These are phyloP conservation scores for Talaromyces albobiverticillius DNA, from an alignment of 2,329 filamentous ascomycete species.

Conservation along the genomic window DNA sequence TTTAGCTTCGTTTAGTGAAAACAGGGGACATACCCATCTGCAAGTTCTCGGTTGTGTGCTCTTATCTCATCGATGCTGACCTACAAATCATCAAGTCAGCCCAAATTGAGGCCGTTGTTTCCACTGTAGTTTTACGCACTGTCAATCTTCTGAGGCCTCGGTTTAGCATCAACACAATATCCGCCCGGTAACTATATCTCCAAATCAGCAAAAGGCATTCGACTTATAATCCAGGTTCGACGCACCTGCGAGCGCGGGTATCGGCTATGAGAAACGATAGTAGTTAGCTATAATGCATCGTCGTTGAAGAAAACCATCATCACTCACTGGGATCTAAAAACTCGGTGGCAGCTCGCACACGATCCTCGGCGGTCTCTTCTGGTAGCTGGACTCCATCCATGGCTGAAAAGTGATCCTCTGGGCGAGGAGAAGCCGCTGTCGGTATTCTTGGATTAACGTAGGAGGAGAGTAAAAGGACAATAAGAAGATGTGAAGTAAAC, in stretches of 20 bases:
- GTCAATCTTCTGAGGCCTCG: constrained; percentile 57
- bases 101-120: neutral
- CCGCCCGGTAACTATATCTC: constrained; percentile 73
- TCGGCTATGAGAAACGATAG: constrained; percentile 45
- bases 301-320: neutral
- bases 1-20: neutral
- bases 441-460: neutral
- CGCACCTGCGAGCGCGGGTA: constrained; percentile 54
- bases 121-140: constrained; percentile 33
- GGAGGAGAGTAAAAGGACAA: too few species aligned
- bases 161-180: constrained; percentile 76
- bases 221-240: constrained; percentile 4
- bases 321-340: constrained; percentile 90
- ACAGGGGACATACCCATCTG: constrained; percentile 53
- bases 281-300: constrained; percentile 13
- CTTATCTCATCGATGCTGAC: constrained; percentile 89
- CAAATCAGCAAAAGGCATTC: constrained; percentile 7
- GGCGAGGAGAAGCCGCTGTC: constrained; percentile 15
- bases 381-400: constrained; percentile 75
- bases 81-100: constrained; percentile 22
- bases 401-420: constrained; percentile 15
- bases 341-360: constrained; percentile 81
- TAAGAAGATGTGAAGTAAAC: too few species aligned
- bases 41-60: constrained; percentile 78
- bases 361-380: constrained; percentile 80